A percentile compares a stretch with the other conserved stretches of the same genome.
phyloP scores from a whole-genome alignment of 2,329 filamentous ascomycete species.

The Aspergillus brunneoviolaceus region DNA sequence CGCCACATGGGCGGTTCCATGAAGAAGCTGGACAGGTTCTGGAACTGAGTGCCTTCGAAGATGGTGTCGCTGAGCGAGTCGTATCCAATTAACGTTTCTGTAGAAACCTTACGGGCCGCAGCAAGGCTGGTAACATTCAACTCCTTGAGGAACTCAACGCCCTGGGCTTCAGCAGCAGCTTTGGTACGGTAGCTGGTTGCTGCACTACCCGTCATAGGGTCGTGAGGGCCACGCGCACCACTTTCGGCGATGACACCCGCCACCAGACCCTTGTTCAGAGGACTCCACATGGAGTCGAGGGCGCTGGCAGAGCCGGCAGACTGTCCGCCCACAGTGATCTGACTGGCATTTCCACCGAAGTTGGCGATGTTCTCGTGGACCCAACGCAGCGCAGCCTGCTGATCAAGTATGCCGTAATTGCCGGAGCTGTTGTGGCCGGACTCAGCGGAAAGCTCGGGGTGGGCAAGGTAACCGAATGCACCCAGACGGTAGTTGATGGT shows the following conservation, averaged over 20 bases:
- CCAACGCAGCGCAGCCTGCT: constrained; percentile 24
- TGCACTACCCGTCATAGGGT: constrained; percentile 27
- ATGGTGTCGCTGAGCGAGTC: constrained; percentile 21
- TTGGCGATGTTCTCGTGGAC: constrained; percentile 22
- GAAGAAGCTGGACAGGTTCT: constrained; percentile 17
- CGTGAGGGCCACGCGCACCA: constrained; percentile 31
- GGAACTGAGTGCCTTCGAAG: constrained; percentile 25
- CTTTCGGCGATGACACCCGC: constrained; percentile 33
- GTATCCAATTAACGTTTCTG: constrained; percentile 33
- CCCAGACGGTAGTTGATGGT: constrained; percentile 34
- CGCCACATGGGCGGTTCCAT: constrained; percentile 28
- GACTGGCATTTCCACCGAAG: constrained; percentile 25
- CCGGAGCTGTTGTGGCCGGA: constrained; percentile 29
- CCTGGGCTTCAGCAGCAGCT: constrained; percentile 20
- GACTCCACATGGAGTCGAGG: constrained; percentile 27
- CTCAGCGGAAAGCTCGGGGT: constrained; percentile 26
- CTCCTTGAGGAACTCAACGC: constrained; percentile 36
- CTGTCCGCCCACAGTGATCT: constrained; percentile 31
- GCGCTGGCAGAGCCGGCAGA: constrained; percentile 32
- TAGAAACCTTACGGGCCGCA: constrained; percentile 42
- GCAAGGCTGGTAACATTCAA: constrained; percentile 43
- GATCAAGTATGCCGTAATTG: constrained; percentile 30
- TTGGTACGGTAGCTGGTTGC: constrained; percentile 29
- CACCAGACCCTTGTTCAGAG: constrained; percentile 24
- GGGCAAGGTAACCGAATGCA: constrained; percentile 30